Evolutionary conservation across 2,329 filamentous ascomycete species (phyloP), one percentile per base, ranked within the genome.

Genomic region (Colletotrichum sp.): DNA sequence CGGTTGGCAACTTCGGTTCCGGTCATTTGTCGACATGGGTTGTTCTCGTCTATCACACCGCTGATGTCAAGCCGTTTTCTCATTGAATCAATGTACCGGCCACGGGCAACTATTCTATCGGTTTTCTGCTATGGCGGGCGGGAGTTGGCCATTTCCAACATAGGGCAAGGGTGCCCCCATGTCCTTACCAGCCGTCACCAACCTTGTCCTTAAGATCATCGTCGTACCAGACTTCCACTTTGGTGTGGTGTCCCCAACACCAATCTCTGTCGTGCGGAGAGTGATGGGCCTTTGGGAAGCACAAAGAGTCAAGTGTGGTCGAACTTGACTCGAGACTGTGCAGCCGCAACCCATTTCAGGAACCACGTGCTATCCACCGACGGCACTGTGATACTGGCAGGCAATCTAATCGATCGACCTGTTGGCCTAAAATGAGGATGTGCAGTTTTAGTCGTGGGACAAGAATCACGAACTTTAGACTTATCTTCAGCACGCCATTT

Each of bases 151-250:
- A 67, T 44, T 75, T 24, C 39, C 26, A n/a, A 62, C 70, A 44
- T 26, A 44, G 44, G 59, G 22, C 26, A 68, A 34, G 73, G 69
- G 16, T 52, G 28, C 30, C 13, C 64, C 73, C 73, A 72, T 67
- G 59, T 39, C 44, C 32, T 22, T 22, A 48, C 18, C 71, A 52
- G 44, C 63, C 64, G 36, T 36, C 34, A 52, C 15, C 34, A 68
- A 65, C 73, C 73, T 65, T 59, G 70, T 60, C 44, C 59, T 68
- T 28, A 65, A 69, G 70, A 75, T 75, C 73, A 75, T 57, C 73
- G 30, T 36, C 24, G 52, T 65, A 18, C 73, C 64, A 75, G 57
- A 71, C 64, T 64, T 30, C 64, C 15, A 32, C 55, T 57, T 36
- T 48, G 68, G 69, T 32, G 30, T 52, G 60, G 44, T 68, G 70